A percentile compares a stretch with the other conserved stretches of the same genome.
Evolutionary conservation across 345 rosid species (phyloP).

Genomic region (Euclidium syriacum): DNA sequence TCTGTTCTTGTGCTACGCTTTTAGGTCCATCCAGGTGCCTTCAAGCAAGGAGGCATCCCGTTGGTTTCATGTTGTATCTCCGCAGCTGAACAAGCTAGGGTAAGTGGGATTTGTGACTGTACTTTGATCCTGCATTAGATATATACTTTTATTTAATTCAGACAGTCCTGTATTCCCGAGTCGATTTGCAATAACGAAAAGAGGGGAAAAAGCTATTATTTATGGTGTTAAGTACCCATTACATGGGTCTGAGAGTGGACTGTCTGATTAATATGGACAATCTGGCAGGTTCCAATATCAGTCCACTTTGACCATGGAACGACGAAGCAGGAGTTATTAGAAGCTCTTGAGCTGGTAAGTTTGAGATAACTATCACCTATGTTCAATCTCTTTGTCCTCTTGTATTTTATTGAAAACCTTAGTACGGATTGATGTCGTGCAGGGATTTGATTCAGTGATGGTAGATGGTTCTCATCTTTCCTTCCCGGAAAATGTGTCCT

Average conservation of each 20-base stretch:
- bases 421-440: conserved; percentile 14
- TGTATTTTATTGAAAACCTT: conserved; percentile 2
- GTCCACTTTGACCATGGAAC: conserved; percentile 96
- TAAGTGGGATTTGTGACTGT: conserved; percentile 35
- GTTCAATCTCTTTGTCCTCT: conserved; percentile 2
- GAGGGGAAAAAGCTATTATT: neutral
- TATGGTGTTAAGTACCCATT: neutral
- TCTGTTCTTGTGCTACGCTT: conserved; percentile 5
- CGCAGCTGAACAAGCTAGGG: conserved; percentile 80
- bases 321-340: conserved; percentile 70
- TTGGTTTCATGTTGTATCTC: conserved; percentile 82
- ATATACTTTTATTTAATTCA: neutral
- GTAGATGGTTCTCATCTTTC: conserved; percentile 94
- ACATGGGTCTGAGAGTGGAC: neutral
- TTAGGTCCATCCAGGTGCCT: conserved; percentile 89
- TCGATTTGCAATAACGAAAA: neutral
- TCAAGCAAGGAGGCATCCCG: conserved; percentile 78
- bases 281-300: conserved; percentile 79
- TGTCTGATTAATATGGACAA: neutral
- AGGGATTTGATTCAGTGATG: conserved; percentile 97
- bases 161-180: neutral
- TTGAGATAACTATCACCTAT: neutral
- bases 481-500: conserved; percentile 64
- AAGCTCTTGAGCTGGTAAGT: conserved; percentile 74
- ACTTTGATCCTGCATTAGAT: neutral